Conservation (phyloP, 192 early-diverging fungal species). For the Kappamyces sp. region DNA sequence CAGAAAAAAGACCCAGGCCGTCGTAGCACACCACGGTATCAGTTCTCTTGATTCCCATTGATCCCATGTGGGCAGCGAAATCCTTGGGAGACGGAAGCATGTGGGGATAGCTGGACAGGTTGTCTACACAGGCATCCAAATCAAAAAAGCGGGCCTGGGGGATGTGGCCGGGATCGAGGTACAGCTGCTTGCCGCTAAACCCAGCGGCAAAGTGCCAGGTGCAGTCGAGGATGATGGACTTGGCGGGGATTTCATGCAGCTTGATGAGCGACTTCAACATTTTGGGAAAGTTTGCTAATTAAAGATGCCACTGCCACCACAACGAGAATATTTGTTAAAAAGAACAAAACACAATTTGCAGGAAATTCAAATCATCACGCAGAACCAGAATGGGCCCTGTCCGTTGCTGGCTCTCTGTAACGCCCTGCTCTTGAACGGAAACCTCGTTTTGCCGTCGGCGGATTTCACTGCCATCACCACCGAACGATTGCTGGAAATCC, state of each 20-base stretch:
- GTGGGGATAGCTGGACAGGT: slow-evolving; percentile 68
- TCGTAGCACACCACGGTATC: slow-evolving; percentile 94
- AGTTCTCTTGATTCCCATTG: slow-evolving; percentile 64
- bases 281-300: no score
- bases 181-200: no score
- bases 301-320: no score
- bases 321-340: no score
- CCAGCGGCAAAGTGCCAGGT: no score
- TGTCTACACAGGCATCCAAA: slow-evolving; percentile 81
- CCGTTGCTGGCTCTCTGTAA: slow-evolving; percentile 81
- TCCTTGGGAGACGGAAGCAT: slow-evolving; percentile 74
- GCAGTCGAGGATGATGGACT: no score
- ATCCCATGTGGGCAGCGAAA: slow-evolving; percentile 68
- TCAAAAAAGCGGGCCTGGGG: slow-evolving; percentile 77
- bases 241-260: no score
- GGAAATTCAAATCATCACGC: slow-evolving; percentile 65
- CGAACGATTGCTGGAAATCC: slow-evolving; percentile 60
- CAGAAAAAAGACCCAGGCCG: slow-evolving; percentile 68
- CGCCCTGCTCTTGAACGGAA: slow-evolving; percentile 68
- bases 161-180: no score
- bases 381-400: slow-evolving; percentile 91
- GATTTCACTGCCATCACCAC: slow-evolving; percentile 52
- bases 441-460: slow-evolving; percentile 47
- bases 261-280: no score
- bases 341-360: no score